phyloP scores from a whole-genome alignment of 2,329 filamentous ascomycete species.

The Cytospora piceae region DNA sequence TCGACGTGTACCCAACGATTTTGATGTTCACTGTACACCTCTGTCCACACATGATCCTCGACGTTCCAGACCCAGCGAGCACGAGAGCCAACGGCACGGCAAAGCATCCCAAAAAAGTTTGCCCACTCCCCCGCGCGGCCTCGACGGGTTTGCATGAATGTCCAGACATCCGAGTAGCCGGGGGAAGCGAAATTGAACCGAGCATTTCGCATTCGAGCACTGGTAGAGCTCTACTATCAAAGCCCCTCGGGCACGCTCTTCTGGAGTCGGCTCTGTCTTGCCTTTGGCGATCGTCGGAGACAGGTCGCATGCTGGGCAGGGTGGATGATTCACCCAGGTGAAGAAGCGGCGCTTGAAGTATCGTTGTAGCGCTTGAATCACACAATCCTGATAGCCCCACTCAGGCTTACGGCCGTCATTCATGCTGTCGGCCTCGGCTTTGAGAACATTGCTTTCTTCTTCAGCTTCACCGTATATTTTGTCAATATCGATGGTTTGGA shows the following conservation, averaged over 20 bases:
- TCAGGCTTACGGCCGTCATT: constrained; percentile 76
- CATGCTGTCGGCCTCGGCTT: constrained; percentile 85
- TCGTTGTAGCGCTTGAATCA: constrained; percentile 83
- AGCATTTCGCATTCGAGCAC: constrained; percentile 76
- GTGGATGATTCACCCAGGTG: constrained; percentile 92
- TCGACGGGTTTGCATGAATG: constrained; percentile 79
- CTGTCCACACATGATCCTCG: constrained; percentile 96
- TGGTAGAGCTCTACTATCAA: constrained; percentile 88
- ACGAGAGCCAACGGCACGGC: constrained; percentile 84
- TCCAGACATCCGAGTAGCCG: constrained; percentile 95
- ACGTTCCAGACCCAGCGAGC: constrained; percentile 98
- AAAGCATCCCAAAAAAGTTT: constrained; percentile 98
- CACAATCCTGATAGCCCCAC: constrained; percentile 98
- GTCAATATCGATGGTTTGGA: constrained; percentile 83
- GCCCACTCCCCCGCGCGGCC: constrained; percentile 94
- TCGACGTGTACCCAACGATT: constrained; percentile 97
- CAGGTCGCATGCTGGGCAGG: constrained; percentile 74
- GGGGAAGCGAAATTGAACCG: constrained; percentile 83
- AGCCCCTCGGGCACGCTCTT: constrained; percentile 86
- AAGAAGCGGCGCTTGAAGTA: constrained; percentile 93
- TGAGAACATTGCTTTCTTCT: constrained; percentile 85
- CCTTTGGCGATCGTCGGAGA: constrained; percentile 81
- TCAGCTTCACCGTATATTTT: constrained; percentile 92
- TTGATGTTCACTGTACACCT: constrained; percentile 92
- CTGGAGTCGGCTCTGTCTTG: constrained; percentile 79